Evolutionary conservation across 2,329 filamentous ascomycete species (phyloP), one percentile per base, ranked within the genome.

Genomic region (Thielaviopsis euricoi): DNA sequence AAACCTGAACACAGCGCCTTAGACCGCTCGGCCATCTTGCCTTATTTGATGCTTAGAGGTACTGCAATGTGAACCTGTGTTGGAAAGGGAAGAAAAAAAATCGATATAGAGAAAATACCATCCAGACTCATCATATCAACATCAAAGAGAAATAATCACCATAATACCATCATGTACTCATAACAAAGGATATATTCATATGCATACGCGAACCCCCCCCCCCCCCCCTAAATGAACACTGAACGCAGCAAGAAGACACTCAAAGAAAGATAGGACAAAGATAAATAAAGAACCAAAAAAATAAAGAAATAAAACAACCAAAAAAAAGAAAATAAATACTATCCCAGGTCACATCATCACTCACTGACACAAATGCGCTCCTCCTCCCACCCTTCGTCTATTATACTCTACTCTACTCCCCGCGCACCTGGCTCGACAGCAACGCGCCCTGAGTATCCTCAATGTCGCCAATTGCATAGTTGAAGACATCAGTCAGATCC

Each of bases 391-490:
- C n/a, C n/a, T n/a, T n/a, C n/a, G n/a, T n/a, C n/a, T n/a, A n/a
- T n/a, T n/a, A n/a, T n/a, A n/a, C n/a, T n/a, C n/a, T n/a, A n/a
- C n/a, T n/a, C 53, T 33, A 29, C 52, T 58, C 62, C 58, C 60
- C 57, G 56, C 48, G 58, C 61, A 62, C 65, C 65, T 78, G 75
- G 61, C 76, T 78, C 40, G 67, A 64, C 58, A 72, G 69, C 10
- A 69, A 66, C 55, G 76, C 65, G 17, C 69, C 71, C 65, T 79
- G 76, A 57, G 73, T 70, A 26, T 70, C 67, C 65, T 82, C 78
- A 60, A 90, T 87, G 66, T 90, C 86, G 23, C 70, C 66, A 60
- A 89, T 82, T 13, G 82, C 81, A 29, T 83, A 81, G 64, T 94
- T 90, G 68, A 95, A 95, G 4, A 86, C 81, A 17, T 78, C 74